These are phyloP conservation scores for Beauveria pseudobassiana DNA, from an alignment of 2,329 filamentous ascomycete genomes.

Conservation along the genomic window DNA sequence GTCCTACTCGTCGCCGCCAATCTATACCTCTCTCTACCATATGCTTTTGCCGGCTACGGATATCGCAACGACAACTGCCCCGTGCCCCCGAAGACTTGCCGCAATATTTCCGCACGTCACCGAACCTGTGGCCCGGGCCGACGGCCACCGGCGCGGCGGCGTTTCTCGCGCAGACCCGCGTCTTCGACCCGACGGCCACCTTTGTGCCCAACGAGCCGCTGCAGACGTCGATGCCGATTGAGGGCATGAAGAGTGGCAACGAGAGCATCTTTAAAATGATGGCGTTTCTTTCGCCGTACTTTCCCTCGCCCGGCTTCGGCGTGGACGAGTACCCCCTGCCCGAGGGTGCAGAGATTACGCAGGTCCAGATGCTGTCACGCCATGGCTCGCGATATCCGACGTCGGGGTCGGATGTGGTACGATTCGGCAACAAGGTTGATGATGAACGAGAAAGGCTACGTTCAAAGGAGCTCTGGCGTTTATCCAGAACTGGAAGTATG, in stretches of 20 bases:
- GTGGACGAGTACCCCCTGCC: slow-evolving; percentile 65
- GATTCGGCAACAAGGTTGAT: slow-evolving; percentile 50
- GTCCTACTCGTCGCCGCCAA: slow-evolving; percentile 31
- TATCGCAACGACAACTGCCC: slow-evolving; percentile 17
- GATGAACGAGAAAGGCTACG: slow-evolving; percentile 45
- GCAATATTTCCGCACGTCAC: slow-evolving; percentile 56
- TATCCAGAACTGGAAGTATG: slow-evolving; percentile 60
- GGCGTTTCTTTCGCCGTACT: slow-evolving; percentile 61
- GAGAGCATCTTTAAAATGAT: slow-evolving; percentile 64
- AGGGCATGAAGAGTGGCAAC: slow-evolving; percentile 47
- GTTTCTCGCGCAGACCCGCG: slow-evolving; percentile 64
- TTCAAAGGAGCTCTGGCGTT: slow-evolving; percentile 57
- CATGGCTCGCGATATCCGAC: slow-evolving; percentile 71
- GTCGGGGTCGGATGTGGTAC: slow-evolving; percentile 44
- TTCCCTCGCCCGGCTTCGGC: slow-evolving; percentile 65
- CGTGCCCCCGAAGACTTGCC: slow-evolving; percentile 38
- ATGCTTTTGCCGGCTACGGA: slow-evolving; percentile 18
- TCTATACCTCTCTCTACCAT: slow-evolving; percentile 29
- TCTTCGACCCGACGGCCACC: slow-evolving; percentile 55
- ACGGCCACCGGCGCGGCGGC: slow-evolving; percentile 63
- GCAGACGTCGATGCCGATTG: slow-evolving; percentile 62
- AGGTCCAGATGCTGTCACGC: slow-evolving; percentile 64
- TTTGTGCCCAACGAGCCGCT: slow-evolving; percentile 64
- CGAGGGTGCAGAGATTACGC: slow-evolving; percentile 57
- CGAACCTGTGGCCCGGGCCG: slow-evolving; percentile 55